These are phyloP conservation scores for Mortierella alpina DNA, from an alignment of 192 early-diverging fungal species.

Conservation along the genomic window DNA sequence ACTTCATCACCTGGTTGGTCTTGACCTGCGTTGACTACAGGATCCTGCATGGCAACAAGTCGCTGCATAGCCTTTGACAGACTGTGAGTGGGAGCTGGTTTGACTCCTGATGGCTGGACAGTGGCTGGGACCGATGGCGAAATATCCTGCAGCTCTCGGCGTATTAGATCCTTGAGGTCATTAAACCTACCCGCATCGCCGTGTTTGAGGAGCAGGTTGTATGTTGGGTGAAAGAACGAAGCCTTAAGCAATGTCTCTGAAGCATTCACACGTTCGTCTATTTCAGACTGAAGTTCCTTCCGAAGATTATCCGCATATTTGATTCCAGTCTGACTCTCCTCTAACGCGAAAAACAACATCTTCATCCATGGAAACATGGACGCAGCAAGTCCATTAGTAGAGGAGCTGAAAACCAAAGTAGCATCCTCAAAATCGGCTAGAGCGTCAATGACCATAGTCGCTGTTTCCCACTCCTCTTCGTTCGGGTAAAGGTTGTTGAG, in stretches of 20 bases:
- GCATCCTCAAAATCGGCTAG: not conserved
- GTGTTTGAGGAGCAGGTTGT: not conserved
- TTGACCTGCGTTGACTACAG: not conserved
- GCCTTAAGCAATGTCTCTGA: not conserved
- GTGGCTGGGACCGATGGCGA: conserved; percentile 1
- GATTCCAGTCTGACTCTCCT: not conserved
- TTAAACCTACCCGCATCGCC: not conserved
- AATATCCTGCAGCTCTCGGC: conserved; percentile 12
- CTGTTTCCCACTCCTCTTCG: not conserved
- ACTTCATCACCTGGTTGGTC: not conserved
- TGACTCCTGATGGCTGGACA: conserved; percentile 9
- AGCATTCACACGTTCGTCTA: not conserved
- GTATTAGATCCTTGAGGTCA: conserved; percentile 3
- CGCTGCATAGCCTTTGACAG: conserved; percentile 3
- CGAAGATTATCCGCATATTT: not conserved
- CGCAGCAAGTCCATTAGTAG: not conserved
- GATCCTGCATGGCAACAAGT: not conserved
- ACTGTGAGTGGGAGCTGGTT: not conserved
- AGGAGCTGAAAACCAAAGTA: not conserved
- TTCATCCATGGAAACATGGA: conserved; percentile 6
- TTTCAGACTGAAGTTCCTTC: not conserved
- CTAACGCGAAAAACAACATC: not conserved
- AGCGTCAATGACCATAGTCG: not conserved
- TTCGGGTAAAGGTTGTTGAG: not conserved
- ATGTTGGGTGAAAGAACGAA: conserved; percentile 7